phyloP scores from a whole-genome alignment of 2,329 filamentous ascomycete species.

The Fusarium pilosicola region DNA sequence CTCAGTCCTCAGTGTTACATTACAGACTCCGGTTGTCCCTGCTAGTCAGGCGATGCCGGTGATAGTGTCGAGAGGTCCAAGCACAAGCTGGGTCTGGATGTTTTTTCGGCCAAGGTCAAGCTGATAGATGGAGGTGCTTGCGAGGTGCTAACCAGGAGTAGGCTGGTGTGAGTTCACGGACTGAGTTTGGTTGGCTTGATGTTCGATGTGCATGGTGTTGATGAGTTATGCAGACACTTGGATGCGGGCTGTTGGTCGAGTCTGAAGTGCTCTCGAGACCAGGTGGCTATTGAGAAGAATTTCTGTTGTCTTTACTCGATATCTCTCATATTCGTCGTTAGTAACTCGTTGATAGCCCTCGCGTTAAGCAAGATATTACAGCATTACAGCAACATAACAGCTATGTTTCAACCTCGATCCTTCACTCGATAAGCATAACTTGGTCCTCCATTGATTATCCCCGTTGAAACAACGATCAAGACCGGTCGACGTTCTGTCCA shows the following conservation, averaged over 20 bases:
- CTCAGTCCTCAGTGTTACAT: background rate
- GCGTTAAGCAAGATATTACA: background rate
- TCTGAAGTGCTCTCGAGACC: background rate
- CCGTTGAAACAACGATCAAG: background rate
- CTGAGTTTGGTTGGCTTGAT: background rate
- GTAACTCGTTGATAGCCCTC: background rate
- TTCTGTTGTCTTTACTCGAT: background rate
- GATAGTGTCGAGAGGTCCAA: slow-evolving; percentile 13
- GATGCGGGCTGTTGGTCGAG: background rate
- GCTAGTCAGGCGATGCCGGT: slow-evolving; percentile 9
- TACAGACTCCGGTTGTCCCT: background rate
- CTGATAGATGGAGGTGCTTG: background rate
- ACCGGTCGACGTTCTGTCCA: background rate
- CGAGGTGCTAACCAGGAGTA: slow-evolving; percentile 12
- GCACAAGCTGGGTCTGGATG: slow-evolving; percentile 14
- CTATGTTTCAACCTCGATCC: background rate
- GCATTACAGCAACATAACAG: background rate
- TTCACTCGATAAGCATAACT: background rate
- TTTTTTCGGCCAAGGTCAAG: background rate
- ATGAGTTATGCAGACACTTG: background rate
- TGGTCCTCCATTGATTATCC: background rate
- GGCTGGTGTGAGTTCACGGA: slow-evolving; percentile 7
- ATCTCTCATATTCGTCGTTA: background rate
- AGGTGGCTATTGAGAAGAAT: background rate
- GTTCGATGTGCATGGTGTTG: background rate